Evolutionary conservation across 192 early-diverging fungal species (phyloP), one percentile per base, ranked within the genome.

Genomic region (Phycomyces blakesleeanus): DNA sequence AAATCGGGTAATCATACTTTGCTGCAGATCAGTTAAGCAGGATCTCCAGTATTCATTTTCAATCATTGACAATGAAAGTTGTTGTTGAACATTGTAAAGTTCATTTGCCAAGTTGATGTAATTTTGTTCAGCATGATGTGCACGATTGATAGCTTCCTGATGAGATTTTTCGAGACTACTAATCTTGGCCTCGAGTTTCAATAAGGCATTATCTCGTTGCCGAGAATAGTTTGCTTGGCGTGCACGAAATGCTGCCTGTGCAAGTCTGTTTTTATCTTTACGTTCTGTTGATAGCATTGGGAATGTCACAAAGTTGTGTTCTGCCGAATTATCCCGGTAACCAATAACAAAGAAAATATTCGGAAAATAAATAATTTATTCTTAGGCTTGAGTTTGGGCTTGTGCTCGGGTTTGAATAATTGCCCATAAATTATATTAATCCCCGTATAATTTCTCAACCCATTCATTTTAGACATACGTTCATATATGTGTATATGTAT

Each of bases 241-340:
- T 5, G 21, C 47, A 51, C 59, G 59, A 29, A 61, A 61, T 21
- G 59, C 49, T 3, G 59, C 59, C 27, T 61, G 59, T 20, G 59
- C 59, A 8, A 25, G n/a, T 37, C 59, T 22, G 29, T 61, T 61
- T 21, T 47, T 24, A 24, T 61, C 49, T 38, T 61, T 50, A 9
- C 59, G 59, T 8, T 61, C 44, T 18, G 9, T 51, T 5, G 59
- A 61, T 47, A 47, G 3, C 44, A 47, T 47, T 47, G 18, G 44
- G 18, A 47, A 47, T 18, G 11, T n/a, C 2, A n/a, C 1, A 18
- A 47, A 6, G 18, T 14, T 47, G 44, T n/a, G 15, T 47, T 14
- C 11, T 18, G 12, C 2, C 11, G 11, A n/a, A 47, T 5, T 34
- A 34, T 34, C 29, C 29, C 29, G 29, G 29, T 34, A 34, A 34